Percentiles rank a stretch among this genome's conserved stretches.
phyloP scores from a whole-genome alignment of 768 basidiomycete genomes.

The Xerocomus brunneocitrinus region DNA sequence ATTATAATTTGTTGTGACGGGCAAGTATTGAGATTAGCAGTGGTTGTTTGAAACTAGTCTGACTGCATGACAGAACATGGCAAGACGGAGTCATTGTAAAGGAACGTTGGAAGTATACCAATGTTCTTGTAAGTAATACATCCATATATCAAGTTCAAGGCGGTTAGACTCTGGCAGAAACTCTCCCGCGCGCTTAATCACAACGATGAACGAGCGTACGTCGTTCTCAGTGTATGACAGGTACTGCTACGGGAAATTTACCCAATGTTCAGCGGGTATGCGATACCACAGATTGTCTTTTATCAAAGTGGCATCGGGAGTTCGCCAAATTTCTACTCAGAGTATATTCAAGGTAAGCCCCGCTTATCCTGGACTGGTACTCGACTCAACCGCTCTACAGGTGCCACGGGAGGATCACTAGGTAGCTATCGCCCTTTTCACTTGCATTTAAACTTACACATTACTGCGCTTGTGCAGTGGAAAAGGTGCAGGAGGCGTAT shows the following conservation, averaged over 20 bases:
- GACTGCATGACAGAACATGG: constrained; percentile 53
- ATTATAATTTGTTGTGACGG: constrained; percentile 76
- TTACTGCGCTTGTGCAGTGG: constrained; percentile 36
- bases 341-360: constrained; percentile 55
- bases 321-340: constrained; percentile 51
- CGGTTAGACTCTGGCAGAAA: constrained; percentile 34
- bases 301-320: constrained; percentile 63
- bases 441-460: constrained; percentile 2
- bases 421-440: constrained; percentile 34
- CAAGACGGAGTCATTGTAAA: constrained; percentile 53
- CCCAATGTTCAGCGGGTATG: constrained; percentile 27
- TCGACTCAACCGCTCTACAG: constrained; percentile 33
- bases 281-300: constrained; percentile 59
- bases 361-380: background rate
- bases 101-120: constrained; percentile 49
- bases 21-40: constrained; percentile 33
- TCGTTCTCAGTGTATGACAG: background rate
- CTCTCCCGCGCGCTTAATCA: constrained; percentile 50
- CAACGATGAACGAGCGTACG: constrained; percentile 41
- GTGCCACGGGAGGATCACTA: constrained; percentile 58
- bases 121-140: constrained; percentile 43
- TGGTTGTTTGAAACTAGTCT: background rate
- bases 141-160: background rate
- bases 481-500: constrained; percentile 76
- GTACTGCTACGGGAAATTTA: background rate